phyloP scores from a whole-genome alignment of 495 filamentous ascomycete species.

The Xeromyces bisporus region DNA sequence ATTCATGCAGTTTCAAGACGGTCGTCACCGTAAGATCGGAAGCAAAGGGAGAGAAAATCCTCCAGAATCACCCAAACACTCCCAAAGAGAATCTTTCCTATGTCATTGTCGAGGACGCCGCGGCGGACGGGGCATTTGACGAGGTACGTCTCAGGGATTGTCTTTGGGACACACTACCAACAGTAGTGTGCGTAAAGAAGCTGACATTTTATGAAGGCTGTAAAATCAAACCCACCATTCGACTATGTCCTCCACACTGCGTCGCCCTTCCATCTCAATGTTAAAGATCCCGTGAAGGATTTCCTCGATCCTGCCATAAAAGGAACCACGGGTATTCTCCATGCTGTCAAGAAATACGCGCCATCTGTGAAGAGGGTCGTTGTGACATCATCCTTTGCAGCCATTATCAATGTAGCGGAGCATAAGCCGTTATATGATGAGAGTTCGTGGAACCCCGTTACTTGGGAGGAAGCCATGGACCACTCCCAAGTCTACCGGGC shows the following conservation, averaged over 20 bases:
- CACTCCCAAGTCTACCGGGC: constrained; percentile 47
- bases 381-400: constrained; percentile 74
- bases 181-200: no score
- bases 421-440: constrained; percentile 47
- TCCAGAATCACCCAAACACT: constrained; percentile 42
- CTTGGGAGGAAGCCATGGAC: constrained; percentile 46
- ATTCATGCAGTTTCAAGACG: constrained; percentile 40
- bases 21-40: constrained; percentile 71
- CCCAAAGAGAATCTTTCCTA: constrained; percentile 51
- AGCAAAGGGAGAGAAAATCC: constrained; percentile 62
- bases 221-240: constrained; percentile 54
- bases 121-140: constrained; percentile 57
- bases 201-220: constrained; percentile 23
- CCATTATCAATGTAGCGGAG: constrained; percentile 40
- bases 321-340: constrained; percentile 67
- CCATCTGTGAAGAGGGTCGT: constrained; percentile 68
- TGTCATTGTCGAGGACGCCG: constrained; percentile 71
- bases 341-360: constrained; percentile 55
- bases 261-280: constrained; percentile 64
- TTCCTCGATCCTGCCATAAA: constrained; percentile 72
- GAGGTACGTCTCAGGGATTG: constrained; percentile 30
- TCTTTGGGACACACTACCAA: background rate
- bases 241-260: constrained; percentile 84
- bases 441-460: constrained; percentile 71
- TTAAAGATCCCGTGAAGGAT: constrained; percentile 57